Evolutionary conservation across 805 yeast species (phyloP), one percentile per base, ranked within the genome.

Genomic region (Monosporozyma yasuniensis): DNA sequence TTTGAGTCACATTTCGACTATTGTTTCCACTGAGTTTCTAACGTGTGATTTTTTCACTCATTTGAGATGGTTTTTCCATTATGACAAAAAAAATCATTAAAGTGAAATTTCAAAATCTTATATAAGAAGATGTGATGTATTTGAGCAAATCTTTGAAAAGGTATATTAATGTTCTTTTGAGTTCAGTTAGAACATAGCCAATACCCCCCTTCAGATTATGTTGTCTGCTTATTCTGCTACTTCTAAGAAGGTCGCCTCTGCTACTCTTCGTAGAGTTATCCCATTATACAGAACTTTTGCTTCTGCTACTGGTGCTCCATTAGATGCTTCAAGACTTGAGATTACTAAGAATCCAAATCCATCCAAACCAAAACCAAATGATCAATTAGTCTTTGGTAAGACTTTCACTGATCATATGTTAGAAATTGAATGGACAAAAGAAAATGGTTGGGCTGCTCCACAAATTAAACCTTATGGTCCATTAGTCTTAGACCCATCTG

Each of bases 391-490:
- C 41, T 85, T 85, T 63, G 93, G 91, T 54, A 75, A 80, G 58
- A 64, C 79, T 4, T 89, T 90, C 76, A 85, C 96, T 48, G 80
- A 80, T 64, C 98, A 91, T 66, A 91, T 91, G 87, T 73, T 91
- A 65, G 79, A 84, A 60, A 71, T 88, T 47, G 89, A 87, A 65
- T 93, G 97, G 96, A 78, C 79, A 52, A 72, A 73, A 28, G 73
- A 75, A 49, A 63, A 70, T 3, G 98, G 98, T 47, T 91, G 99
- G 99, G 84, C 73, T 10, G 69, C 78, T n/a, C 98, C 99, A 43
- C 79, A 78, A 65, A 90, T 91, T 67, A 78, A 79, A 56, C 97
- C 98, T 22, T 89, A 87, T 66, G 90, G 83, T 47, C 79, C 80
- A 47, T 71, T 91, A 48, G 61, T 74, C 16, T 68, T 91, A 52